Conservation (phyloP, 768 basidiomycete genomes). For the Auriscalpium vulgare region DNA sequence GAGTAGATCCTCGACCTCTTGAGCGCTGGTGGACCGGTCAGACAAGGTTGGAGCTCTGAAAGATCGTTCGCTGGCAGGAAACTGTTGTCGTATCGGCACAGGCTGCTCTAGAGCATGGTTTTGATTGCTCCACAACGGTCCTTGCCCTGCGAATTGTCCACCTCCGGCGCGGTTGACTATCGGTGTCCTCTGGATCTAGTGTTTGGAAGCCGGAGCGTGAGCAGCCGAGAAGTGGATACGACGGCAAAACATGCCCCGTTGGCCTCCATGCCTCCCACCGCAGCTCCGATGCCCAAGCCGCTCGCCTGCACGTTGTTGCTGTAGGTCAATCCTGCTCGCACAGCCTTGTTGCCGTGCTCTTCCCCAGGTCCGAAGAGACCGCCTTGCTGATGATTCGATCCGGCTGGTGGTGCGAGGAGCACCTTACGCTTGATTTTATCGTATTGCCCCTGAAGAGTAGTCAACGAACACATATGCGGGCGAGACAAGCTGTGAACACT, state of each 20-base stretch:
- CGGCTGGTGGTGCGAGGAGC: conserved; percentile 36
- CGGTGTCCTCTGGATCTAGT: conserved; percentile 65
- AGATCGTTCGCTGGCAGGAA: conserved; percentile 15
- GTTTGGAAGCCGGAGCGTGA: not conserved
- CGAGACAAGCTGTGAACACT: not conserved
- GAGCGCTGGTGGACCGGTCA: conserved; percentile 11
- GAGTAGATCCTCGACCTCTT: conserved; percentile 1
- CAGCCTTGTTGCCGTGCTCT: conserved; percentile 8
- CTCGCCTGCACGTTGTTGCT: conserved; percentile 16
- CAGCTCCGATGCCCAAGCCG: conserved; percentile 41
- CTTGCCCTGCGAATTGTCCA: conserved; percentile 22
- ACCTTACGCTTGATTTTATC: conserved; percentile 81
- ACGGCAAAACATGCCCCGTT: conserved; percentile 38
- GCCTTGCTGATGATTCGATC: conserved; percentile 2
- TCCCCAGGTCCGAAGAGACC: conserved; percentile 6
- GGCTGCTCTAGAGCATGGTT: not conserved
- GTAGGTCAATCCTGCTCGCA: conserved; percentile 15
- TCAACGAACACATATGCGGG: not conserved
- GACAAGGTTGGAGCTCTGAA: conserved; percentile 21
- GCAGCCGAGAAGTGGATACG: not conserved
- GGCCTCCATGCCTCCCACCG: conserved; percentile 60
- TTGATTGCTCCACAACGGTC: conserved; percentile 41
- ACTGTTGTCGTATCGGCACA: conserved; percentile 13
- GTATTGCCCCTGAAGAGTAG: conserved; percentile 46
- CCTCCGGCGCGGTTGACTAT: conserved; percentile 41